Evolutionary conservation across 768 basidiomycete genomes (phyloP).

Genomic region (Lactifluus piperatus): DNA sequence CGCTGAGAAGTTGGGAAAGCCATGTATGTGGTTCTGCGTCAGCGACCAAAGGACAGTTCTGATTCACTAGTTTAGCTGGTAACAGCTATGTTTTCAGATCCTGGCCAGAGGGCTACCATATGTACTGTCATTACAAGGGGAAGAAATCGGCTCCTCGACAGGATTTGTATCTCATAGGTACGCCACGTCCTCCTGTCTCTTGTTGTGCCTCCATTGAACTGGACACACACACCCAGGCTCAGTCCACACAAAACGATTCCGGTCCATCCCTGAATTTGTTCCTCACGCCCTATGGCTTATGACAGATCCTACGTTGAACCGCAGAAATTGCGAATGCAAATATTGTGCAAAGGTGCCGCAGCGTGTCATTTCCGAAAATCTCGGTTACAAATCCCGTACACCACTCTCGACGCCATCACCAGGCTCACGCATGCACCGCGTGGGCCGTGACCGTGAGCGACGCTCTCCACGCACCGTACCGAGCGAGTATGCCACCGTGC

Average conservation of each 20-base stretch:
- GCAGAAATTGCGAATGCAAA: constrained; percentile 58
- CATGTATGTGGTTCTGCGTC: constrained; percentile 33
- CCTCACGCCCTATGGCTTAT: constrained; percentile 80
- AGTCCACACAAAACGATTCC: constrained; percentile 43
- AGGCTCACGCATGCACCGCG: constrained; percentile 8
- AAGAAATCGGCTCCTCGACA: constrained; percentile 44
- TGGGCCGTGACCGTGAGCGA: constrained; percentile 13
- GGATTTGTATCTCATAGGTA: constrained; percentile 75
- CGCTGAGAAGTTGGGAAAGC: constrained; percentile 38
- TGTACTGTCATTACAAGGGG: constrained; percentile 74
- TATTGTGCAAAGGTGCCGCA: constrained; percentile 68
- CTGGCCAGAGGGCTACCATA: constrained; percentile 60
- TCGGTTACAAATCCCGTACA: constrained; percentile 35
- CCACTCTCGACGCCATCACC: neutral
- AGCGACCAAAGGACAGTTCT: neutral
- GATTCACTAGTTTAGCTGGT: constrained; percentile 31
- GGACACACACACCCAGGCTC: constrained; percentile 30
- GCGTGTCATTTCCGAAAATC: constrained; percentile 54
- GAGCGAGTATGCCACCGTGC: constrained; percentile 36
- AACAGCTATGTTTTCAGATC: constrained; percentile 48
- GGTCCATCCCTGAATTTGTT: constrained; percentile 78
- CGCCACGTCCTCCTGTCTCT: constrained; percentile 6
- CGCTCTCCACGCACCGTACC: constrained; percentile 4
- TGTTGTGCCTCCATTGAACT: neutral
- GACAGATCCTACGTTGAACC: constrained; percentile 39